Conservation (phyloP, 2,329 filamentous ascomycete genomes). For the Neurospora crassa region DNA sequence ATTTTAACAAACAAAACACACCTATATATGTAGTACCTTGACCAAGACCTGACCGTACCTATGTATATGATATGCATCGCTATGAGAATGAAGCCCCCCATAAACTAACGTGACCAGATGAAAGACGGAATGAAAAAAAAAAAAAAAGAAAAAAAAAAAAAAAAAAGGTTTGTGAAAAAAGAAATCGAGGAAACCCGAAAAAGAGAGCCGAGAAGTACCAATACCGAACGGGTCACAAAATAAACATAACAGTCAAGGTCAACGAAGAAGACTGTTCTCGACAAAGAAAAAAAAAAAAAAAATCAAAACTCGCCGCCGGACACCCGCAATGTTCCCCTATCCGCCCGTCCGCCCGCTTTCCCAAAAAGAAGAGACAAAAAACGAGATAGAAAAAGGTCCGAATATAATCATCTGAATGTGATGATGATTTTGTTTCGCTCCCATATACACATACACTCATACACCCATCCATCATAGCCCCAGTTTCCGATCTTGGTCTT, state of each 20-base stretch:
- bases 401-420: neutral
- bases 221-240: neutral
- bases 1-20: neutral
- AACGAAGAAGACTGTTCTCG: neutral
- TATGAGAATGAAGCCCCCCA: neutral
- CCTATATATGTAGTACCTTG: neutral
- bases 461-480: neutral
- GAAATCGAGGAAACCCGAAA: too few species aligned
- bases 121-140: neutral
- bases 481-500: neutral
- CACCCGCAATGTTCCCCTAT: neutral
- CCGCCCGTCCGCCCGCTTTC: neutral
- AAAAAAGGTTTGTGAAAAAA: neutral
- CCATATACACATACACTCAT: neutral
- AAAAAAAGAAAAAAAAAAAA: accelerated
- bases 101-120: neutral
- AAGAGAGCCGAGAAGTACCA: neutral
- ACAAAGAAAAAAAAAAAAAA: neutral
- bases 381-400: neutral
- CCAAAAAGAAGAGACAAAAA: neutral
- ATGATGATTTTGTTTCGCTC: neutral
- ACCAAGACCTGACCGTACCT: neutral
- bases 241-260: neutral
- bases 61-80: neutral
- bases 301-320: neutral